phyloP scores from a whole-genome alignment of 805 yeast species.

The Yamadazyma laniorum region DNA sequence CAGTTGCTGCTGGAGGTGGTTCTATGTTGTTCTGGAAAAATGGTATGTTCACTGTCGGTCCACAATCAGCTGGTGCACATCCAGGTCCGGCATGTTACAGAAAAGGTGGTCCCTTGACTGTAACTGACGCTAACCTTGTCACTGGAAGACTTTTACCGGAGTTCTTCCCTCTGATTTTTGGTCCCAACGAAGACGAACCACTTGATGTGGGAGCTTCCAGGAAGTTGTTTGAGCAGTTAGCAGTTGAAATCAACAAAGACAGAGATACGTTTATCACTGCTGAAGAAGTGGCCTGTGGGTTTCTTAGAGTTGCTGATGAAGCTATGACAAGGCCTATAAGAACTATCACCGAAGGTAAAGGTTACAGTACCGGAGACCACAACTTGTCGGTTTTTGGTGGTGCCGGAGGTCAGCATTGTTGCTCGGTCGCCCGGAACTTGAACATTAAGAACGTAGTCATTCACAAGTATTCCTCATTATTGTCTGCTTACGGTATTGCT shows the following conservation, averaged over 20 bases:
- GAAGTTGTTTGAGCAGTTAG: constrained; percentile 46
- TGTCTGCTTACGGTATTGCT: constrained; percentile 6
- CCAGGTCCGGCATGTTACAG: constrained; percentile 38
- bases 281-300: constrained; percentile 29
- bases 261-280: constrained; percentile 16
- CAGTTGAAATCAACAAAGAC: constrained; percentile 42
- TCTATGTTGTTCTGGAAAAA: constrained; percentile 20
- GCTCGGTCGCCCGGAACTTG: constrained; percentile 23
- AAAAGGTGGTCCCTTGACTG: constrained; percentile 31
- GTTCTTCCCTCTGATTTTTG: constrained; percentile 32
- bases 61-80: constrained; percentile 35
- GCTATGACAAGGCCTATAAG: constrained; percentile 29
- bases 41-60: constrained; percentile 36
- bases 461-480: constrained; percentile 28
- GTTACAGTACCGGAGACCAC: constrained; percentile 24
- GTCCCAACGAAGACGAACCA: constrained; percentile 29
- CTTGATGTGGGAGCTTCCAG: constrained; percentile 40
- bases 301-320: constrained; percentile 31
- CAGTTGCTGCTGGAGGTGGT: constrained; percentile 42
- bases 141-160: constrained; percentile 9
- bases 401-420: constrained; percentile 29
- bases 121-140: constrained; percentile 3
- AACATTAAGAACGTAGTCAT: constrained; percentile 24
- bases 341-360: constrained; percentile 32
- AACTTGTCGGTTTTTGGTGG: constrained; percentile 30